phyloP scores from a whole-genome alignment of 768 basidiomycete species.

The Russula abietina region DNA sequence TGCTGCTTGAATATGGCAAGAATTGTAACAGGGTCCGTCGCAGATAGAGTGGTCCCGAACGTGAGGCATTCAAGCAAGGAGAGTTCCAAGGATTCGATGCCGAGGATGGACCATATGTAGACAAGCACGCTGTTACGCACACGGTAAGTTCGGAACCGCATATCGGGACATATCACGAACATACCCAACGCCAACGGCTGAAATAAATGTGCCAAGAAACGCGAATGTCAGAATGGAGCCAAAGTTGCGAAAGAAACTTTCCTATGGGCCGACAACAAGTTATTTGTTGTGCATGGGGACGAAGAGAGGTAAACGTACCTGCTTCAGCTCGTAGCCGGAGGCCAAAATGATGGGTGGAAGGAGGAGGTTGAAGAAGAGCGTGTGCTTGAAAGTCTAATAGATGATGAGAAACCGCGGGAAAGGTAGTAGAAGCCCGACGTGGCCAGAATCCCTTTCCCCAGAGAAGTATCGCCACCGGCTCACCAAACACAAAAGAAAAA shows the following conservation, averaged over 20 bases:
- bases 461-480: not conserved
- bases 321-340: slow-evolving; percentile 96
- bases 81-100: slow-evolving; percentile 82
- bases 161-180: slow-evolving; percentile 31
- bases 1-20: slow-evolving; percentile 97
- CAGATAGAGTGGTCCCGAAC: slow-evolving; percentile 94
- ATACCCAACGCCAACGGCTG: slow-evolving; percentile 92
- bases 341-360: slow-evolving; percentile 97
- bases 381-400: slow-evolving; percentile 86
- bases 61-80: slow-evolving; percentile 89
- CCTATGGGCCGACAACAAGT: slow-evolving; percentile 41
- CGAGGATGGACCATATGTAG: slow-evolving; percentile 90
- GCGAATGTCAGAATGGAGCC: slow-evolving; percentile 93
- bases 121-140: slow-evolving; percentile 73
- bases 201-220: slow-evolving; percentile 93
- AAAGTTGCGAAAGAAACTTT: slow-evolving; percentile 98
- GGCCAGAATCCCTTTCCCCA: not conserved
- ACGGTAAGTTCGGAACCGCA: slow-evolving; percentile 37
- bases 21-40: slow-evolving; percentile 97
- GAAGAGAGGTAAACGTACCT: slow-evolving; percentile 45
- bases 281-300: not conserved
- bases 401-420: not conserved
- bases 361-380: slow-evolving; percentile 96
- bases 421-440: not conserved
- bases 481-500: not conserved